phyloP scores from a whole-genome alignment of 2,329 filamentous ascomycete species.

The Botrytis pseudocinerea region DNA sequence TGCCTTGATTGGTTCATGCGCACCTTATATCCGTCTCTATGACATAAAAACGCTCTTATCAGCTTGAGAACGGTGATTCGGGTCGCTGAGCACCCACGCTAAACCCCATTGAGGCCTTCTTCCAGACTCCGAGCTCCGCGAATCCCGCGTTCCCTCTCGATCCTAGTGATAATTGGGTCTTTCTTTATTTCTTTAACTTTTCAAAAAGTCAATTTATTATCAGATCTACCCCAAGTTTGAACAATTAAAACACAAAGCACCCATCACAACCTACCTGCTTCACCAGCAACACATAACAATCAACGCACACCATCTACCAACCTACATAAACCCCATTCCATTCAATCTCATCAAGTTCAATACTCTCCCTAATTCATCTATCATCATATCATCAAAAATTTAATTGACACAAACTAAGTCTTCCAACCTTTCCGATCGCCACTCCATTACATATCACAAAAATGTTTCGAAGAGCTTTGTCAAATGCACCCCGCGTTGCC shows the following conservation, averaged over 20 bases:
- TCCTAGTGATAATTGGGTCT: background rate
- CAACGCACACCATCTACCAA: background rate
- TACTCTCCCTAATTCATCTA: background rate
- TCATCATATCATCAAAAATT: background rate
- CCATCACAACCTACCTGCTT: background rate
- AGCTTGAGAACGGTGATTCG: background rate
- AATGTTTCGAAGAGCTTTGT: slow-evolving; percentile 40
- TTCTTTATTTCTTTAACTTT: background rate
- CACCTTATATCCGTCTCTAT: background rate
- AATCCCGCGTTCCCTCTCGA: background rate
- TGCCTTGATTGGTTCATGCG: background rate
- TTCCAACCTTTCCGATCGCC: slow-evolving; percentile 10
- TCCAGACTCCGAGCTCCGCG: slow-evolving; percentile 3
- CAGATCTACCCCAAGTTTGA: slow-evolving; percentile 16
- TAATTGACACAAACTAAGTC: background rate
- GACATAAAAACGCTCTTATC: background rate
- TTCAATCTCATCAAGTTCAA: slow-evolving; percentile 3
- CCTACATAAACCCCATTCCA: background rate
- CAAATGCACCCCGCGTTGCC: slow-evolving; percentile 36
- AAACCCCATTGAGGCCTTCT: background rate
- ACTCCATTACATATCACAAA: slow-evolving; percentile 6
- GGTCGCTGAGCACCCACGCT: background rate
- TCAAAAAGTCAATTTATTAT: background rate
- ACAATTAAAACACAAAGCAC: background rate
- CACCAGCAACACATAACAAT: background rate